phyloP scores from a whole-genome alignment of 2,329 filamentous ascomycete species.

The Arthrobotrys sphaeroides region DNA sequence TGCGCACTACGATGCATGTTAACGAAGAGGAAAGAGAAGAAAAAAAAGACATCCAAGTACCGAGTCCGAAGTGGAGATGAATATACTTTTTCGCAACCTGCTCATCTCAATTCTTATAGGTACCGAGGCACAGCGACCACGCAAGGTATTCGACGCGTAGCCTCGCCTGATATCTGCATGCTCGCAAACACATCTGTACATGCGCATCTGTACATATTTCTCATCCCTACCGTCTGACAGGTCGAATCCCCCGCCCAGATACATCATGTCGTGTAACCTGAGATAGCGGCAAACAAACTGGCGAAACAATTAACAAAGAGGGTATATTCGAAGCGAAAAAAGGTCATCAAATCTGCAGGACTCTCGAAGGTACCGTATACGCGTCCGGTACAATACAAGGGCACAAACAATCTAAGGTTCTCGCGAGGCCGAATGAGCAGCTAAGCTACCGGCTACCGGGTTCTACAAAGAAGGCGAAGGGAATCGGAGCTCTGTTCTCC shows the following conservation, averaged over 20 bases:
- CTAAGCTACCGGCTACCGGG: neutral
- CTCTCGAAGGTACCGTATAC: neutral
- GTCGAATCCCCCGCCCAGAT: neutral
- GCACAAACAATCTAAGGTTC: neutral
- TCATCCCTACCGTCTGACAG: constrained; percentile 7
- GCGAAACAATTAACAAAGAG: no score
- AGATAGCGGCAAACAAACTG: constrained; percentile 37
- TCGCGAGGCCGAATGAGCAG: neutral
- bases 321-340: neutral
- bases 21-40: no score
- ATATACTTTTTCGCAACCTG: neutral
- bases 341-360: neutral
- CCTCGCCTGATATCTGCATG: neutral
- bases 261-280: constrained; percentile 32
- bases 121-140: neutral
- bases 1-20: no score
- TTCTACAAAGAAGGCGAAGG: neutral
- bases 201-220: neutral
- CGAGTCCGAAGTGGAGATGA: neutral
- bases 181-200: no score
- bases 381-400: neutral
- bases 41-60: no score
- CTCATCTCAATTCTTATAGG: neutral
- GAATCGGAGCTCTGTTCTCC: neutral
- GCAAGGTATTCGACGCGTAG: neutral